Evolutionary conservation across 2,329 filamentous ascomycete species (phyloP), one percentile per base, ranked within the genome.

Genomic region (Cryphonectria naterciae): DNA sequence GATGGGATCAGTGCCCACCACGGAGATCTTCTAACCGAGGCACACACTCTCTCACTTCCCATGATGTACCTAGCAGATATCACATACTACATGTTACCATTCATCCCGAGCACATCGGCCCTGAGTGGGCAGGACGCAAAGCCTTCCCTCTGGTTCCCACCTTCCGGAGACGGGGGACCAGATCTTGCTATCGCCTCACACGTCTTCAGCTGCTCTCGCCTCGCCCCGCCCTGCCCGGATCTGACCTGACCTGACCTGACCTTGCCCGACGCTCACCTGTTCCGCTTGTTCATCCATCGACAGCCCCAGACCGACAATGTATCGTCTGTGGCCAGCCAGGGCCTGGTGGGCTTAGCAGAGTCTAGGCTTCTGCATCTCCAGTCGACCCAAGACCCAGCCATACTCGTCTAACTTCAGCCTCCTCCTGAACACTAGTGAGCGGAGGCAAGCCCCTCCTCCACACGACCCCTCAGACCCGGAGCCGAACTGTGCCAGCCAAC

Each of bases 391-490:
- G 60, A 63, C 39, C 17, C 37, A 32, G 13, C 60, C 60, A 43
- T 32, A 41, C 60, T 63, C 60, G 60, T 63, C 60, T 63, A 63
- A 63, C 61, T 64, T 58, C 49, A 67, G 65, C 49, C 65, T 39
- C 49, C 65, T 67, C 52, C 65, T 67, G 52, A 32, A 10, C 22
- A 28, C 54, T 41, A 22, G 65, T 32, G 22, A 43, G 49, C 65
- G 35, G 65, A 43, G 52, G 65, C 65, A 25, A 32, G 43, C 58
- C 58, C 58, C 32, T 39, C 49, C 46, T 52, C 43, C 64, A 66
- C 65, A 60, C 32, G 28, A 67, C 52, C 35, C 41, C 65, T 58
- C 65, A 67, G 43, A 67, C 65, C 39, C 65, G 65, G 65, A 46
- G 37, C 65, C 37, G 54, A 61, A 35, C 52, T 35, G 22, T 56